Base-by-base conservation (phyloP, 1,139 yeast genomes). In the Hyphopichia wangnamkhiaoensis region DNA sequence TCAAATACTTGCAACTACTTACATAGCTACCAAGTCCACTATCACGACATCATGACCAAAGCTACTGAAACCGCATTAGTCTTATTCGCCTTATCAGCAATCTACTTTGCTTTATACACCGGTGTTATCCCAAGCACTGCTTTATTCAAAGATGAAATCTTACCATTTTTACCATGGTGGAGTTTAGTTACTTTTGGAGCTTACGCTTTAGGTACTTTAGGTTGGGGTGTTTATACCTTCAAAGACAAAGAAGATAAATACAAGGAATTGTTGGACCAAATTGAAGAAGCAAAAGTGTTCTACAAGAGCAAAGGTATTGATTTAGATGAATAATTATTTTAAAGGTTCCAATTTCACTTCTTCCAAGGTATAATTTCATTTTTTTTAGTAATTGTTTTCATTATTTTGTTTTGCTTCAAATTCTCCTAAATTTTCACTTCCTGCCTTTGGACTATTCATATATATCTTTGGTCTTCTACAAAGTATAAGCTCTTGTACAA, bases 141-240 rank as follows among this genome's bases (percentile, higher is more conserved):
- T 14, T 53, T 60, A 32, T 53, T 84, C 50, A 76, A 71, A 38
- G 56, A 67, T 29, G 82, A 82, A 48, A 74, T 84, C 43, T 63
- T 84, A 47, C 91, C 91, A 19, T 70, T 50, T 54, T 63, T 84
- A 42, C 93, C 93, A 37, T 81, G 76, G 71, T 84, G 91, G 91
- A 74, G 69, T 0, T 65, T 84, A 49, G 87, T 84, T 25, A 54
- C 84, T 5, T 84, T 84, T 58, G 91, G 91, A 24, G 68, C 86
- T 16, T 84, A 81, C 54, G 81, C 90, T n/a, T 71, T 84, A 51
- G 84, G 76, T 34, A 77, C 85, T 8, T 71, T 84, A 44, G 91
- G 93, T 30, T 79, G 78, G 72, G 89, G 87, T 39, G 82, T 84
- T 16, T 67, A 72, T 53, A 80, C 89, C 1, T 82, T 84, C 65